phyloP scores from a whole-genome alignment of 768 basidiomycete genomes.

The Lenzites betulinus region DNA sequence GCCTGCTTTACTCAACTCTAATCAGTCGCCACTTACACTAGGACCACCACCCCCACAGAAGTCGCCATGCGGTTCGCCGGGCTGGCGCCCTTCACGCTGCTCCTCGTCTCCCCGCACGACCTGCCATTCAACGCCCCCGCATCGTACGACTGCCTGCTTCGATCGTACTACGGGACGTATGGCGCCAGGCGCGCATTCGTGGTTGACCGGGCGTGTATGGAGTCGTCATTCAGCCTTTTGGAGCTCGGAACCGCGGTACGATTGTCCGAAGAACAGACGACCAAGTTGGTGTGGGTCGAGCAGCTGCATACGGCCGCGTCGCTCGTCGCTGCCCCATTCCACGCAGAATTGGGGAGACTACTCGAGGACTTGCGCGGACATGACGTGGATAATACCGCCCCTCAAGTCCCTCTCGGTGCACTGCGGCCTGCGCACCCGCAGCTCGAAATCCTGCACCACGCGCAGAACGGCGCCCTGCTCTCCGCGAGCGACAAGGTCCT shows the following conservation, averaged over 20 bases:
- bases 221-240: conserved; percentile 25
- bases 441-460: conserved; percentile 40
- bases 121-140: conserved; percentile 29
- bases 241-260: conserved; percentile 31
- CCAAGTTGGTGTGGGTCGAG: conserved; percentile 59
- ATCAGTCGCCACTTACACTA: background rate
- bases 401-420: no score
- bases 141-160: conserved; percentile 46
- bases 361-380: background rate
- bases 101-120: conserved; percentile 49
- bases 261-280: conserved; percentile 26
- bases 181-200: conserved; percentile 53
- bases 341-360: conserved; percentile 11
- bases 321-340: conserved; percentile 35
- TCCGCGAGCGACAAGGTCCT: conserved; percentile 38
- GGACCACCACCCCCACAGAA: background rate
- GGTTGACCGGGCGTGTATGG: conserved; percentile 42
- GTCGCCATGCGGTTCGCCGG: conserved; percentile 3
- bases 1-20: no score
- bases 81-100: conserved; percentile 21
- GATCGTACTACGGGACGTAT: conserved; percentile 57
- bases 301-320: conserved; percentile 49
- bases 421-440: background rate
- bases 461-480: conserved; percentile 48
- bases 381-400: no score